Conservation (phyloP, 192 early-diverging fungal species). For the Fimicolochytrium jonesii region DNA sequence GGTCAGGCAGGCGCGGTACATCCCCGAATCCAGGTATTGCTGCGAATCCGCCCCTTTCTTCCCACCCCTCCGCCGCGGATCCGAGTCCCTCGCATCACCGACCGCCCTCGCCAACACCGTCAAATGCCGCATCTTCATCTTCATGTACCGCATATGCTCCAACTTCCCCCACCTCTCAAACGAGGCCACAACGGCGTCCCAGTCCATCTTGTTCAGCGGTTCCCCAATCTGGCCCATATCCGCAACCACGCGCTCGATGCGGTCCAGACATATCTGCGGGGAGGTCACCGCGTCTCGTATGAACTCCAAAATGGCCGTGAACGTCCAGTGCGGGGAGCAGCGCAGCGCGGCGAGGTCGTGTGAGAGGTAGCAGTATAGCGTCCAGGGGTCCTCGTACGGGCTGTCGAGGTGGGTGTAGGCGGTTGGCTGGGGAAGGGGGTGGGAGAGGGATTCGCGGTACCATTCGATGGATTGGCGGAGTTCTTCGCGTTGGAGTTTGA, state of each 20-base stretch:
- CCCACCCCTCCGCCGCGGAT: background rate
- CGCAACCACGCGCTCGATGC: background rate
- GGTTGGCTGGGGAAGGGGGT: too few relatives aligned
- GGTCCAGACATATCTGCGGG: slow-evolving; percentile 17
- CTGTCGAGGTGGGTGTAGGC: too few relatives aligned
- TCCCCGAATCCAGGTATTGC: background rate
- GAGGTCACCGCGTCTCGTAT: background rate
- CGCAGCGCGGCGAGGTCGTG: background rate
- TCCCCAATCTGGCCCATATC: slow-evolving; percentile 6
- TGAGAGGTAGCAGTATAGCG: slow-evolving; percentile 5
- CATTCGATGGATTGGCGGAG: too few relatives aligned
- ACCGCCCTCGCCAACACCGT: background rate
- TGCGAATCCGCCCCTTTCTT: background rate
- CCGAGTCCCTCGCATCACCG: background rate
- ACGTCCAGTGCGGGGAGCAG: background rate
- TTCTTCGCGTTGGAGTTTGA: too few relatives aligned
- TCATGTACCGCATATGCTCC: slow-evolving; percentile 1
- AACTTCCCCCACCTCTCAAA: slow-evolving; percentile 15
- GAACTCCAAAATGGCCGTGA: background rate
- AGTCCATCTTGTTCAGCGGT: background rate
- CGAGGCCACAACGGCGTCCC: background rate
- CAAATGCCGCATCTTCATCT: background rate
- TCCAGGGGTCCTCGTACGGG: slow-evolving; percentile 23
- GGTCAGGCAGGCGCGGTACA: background rate
- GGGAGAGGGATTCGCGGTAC: too few relatives aligned